Percentiles rank a stretch among this genome's conserved stretches.
These are phyloP conservation scores for Pseudogymnoascus sp. DNA, from an alignment of 2,329 filamentous ascomycete species.

Conservation along the genomic window DNA sequence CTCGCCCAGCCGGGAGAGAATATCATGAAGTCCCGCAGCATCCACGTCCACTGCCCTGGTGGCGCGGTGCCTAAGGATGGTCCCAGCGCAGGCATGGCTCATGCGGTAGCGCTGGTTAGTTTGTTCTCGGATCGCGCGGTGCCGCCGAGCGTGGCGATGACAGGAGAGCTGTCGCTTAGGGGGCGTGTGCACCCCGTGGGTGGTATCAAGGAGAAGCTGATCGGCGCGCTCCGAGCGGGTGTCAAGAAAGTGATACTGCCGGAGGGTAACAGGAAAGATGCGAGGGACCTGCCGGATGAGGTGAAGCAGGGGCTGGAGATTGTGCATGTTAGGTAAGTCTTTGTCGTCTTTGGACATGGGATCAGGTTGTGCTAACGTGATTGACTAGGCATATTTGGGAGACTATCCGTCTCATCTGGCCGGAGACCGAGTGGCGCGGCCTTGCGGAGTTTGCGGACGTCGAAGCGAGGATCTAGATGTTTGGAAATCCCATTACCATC, in stretches of 20 bases:
- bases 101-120: slow-evolving; percentile 87
- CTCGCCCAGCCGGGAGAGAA: slow-evolving; percentile 75
- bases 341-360: slow-evolving; percentile 17
- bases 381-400: slow-evolving; percentile 78
- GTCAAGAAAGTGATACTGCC: slow-evolving; percentile 91
- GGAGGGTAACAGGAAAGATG: slow-evolving; percentile 82
- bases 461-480: slow-evolving; percentile 65
- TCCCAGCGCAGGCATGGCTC: slow-evolving; percentile 77
- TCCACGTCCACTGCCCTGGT: slow-evolving; percentile 93
- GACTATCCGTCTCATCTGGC: slow-evolving; percentile 85
- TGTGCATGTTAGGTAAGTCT: slow-evolving; percentile 71
- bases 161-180: slow-evolving; percentile 68
- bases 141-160: slow-evolving; percentile 92
- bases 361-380: slow-evolving; percentile 14
- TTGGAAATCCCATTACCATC: neutral
- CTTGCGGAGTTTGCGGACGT: slow-evolving; percentile 60
- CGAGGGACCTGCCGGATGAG: slow-evolving; percentile 81
- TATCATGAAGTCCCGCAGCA: slow-evolving; percentile 89
- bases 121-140: slow-evolving; percentile 81
- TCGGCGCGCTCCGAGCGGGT: slow-evolving; percentile 83
- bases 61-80: slow-evolving; percentile 95
- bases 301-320: slow-evolving; percentile 83
- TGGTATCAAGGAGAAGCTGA: slow-evolving; percentile 97
- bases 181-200: slow-evolving; percentile 90
- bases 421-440: slow-evolving; percentile 75